Percentiles rank a stretch among this genome's conserved stretches.
Conservation (phyloP, 1,139 yeast genomes). For the Taiozyma sp. region DNA sequence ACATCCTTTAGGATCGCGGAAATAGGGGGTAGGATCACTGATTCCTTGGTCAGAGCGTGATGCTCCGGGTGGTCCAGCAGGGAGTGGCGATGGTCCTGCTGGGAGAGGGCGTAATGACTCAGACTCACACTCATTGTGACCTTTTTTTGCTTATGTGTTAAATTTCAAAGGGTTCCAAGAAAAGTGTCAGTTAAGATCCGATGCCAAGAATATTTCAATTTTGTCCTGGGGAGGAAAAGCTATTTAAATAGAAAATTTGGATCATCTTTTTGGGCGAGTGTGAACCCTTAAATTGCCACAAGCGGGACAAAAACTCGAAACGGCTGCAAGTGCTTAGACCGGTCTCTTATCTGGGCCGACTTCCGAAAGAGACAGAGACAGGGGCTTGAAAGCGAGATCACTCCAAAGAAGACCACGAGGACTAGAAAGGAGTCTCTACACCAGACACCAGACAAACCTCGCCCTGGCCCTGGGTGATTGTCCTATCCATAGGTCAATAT, state of each 20-base stretch:
- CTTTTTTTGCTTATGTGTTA: not conserved
- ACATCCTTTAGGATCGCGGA: slow-evolving; percentile 6
- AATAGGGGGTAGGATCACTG: slow-evolving; percentile 8
- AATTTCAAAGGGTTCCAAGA: slow-evolving; percentile 2
- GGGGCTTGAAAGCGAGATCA: too few relatives aligned
- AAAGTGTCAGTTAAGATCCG: slow-evolving; percentile 4
- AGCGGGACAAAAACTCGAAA: not conserved
- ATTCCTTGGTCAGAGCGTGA: not conserved
- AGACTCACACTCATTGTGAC: not conserved
- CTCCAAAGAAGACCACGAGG: too few relatives aligned
- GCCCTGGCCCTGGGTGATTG: too few relatives aligned
- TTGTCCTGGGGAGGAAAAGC: not conserved
- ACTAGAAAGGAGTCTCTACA: too few relatives aligned
- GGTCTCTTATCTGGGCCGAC: too few relatives aligned
- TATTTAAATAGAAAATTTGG: not conserved
- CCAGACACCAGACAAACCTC: too few relatives aligned
- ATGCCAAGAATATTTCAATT: slow-evolving; percentile 5
- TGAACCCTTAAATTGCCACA: slow-evolving; percentile 1
- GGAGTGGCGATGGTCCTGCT: not conserved
- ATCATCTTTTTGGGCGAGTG: not conserved
- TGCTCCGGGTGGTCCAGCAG: not conserved
- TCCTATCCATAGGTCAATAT: too few relatives aligned
- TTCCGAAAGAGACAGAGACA: too few relatives aligned
- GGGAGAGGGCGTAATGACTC: not conserved
- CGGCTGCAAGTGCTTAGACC: not conserved